These are phyloP conservation scores for Buxus sempervirens DNA, from an alignment of 164 flowering plant genomes.

Conservation along the genomic window DNA sequence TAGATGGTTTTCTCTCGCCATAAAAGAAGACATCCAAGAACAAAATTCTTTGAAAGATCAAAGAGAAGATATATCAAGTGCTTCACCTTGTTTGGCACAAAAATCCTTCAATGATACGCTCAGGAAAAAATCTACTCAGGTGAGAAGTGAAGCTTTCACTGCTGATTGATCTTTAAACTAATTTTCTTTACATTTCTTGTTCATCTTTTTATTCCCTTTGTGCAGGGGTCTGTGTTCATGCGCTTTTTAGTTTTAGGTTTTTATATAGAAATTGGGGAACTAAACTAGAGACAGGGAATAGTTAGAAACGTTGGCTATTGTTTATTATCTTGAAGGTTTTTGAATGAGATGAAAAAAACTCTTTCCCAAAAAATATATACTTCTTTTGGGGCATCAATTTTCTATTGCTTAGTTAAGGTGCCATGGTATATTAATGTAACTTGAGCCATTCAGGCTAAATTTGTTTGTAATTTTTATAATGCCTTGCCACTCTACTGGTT, in stretches of 20 bases:
- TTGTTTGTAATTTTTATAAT: background rate
- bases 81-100: slow-evolving; percentile 25
- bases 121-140: slow-evolving; percentile 43
- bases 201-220: too few species aligned
- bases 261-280: background rate
- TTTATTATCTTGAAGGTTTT: background rate
- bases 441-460: background rate
- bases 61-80: slow-evolving; percentile 19
- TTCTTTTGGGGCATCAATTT: background rate
- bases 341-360: background rate
- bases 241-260: background rate
- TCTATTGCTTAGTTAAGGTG: background rate
- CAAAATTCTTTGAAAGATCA: slow-evolving; percentile 16
- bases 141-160: slow-evolving; percentile 15
- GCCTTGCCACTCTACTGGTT: slow-evolving; percentile 4
- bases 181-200: too few species aligned
- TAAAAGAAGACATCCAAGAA: slow-evolving; percentile 42
- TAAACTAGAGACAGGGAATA: background rate
- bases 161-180: background rate
- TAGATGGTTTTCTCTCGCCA: slow-evolving; percentile 74
- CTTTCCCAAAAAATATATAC: background rate
- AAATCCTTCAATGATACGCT: slow-evolving; percentile 18
- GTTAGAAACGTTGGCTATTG: background rate
- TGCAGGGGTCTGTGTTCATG: too few species aligned
- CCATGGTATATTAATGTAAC: background rate